Percentiles rank a stretch among this genome's conserved stretches.
Conservation (phyloP, 139 green algal genomes). For the Deuterostichococcus epilithicus region DNA sequence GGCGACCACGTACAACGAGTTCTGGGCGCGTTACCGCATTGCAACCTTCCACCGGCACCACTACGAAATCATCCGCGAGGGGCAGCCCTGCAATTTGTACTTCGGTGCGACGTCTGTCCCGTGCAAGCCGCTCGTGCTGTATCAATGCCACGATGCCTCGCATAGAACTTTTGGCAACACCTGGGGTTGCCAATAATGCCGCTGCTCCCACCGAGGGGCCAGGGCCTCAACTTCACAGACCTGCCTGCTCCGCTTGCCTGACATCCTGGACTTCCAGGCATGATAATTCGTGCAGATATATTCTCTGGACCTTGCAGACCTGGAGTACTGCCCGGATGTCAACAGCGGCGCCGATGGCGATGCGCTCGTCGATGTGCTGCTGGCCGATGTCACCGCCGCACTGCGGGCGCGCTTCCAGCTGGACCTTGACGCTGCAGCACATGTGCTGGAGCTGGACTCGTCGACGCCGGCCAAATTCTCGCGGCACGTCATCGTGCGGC, state of each 20-base stretch:
- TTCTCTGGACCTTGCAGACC: conserved; percentile 17
- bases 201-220: too few relatives aligned
- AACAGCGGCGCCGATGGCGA: conserved; percentile 61
- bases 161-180: too few relatives aligned
- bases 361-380: conserved; percentile 49
- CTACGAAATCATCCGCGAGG: conserved; percentile 64
- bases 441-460: conserved; percentile 72
- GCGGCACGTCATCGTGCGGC: conserved; percentile 69
- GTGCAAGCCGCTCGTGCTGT: too few relatives aligned
- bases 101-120: conserved; percentile 52
- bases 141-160: too few relatives aligned
- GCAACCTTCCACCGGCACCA: conserved; percentile 29
- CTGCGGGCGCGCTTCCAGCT: conserved; percentile 12
- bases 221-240: too few relatives aligned
- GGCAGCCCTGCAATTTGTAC: conserved; percentile 83
- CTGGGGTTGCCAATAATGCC: too few relatives aligned
- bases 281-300: too few relatives aligned
- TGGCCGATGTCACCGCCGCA: conserved; percentile 29
- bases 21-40: conserved; percentile 34
- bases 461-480: conserved; percentile 73
- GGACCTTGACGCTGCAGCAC: neutral
- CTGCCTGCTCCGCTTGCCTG: too few relatives aligned
- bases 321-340: conserved; percentile 14
- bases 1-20: conserved; percentile 20
- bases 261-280: too few relatives aligned